These are phyloP conservation scores for Tilletia indica DNA, from an alignment of 1,284 basidiomycete genomes.

Conservation along the genomic window DNA sequence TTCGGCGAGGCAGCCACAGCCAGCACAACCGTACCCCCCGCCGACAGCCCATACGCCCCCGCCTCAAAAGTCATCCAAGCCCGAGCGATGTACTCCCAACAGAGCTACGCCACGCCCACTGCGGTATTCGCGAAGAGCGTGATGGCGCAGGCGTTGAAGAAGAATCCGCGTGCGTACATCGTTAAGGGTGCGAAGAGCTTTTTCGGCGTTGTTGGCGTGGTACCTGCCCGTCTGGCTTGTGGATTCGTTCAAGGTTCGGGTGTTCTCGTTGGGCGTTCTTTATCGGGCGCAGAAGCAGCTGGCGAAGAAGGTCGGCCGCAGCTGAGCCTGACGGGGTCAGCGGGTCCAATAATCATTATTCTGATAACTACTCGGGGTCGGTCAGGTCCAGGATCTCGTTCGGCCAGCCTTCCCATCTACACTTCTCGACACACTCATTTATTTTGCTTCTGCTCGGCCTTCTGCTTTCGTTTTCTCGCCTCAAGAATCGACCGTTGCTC, in stretches of 20 bases:
- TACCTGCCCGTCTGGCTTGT: constrained; percentile 36
- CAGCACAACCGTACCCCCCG: constrained; percentile 21
- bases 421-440: too few relatives aligned
- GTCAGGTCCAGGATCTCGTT: too few relatives aligned
- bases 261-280: constrained; percentile 25
- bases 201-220: constrained; percentile 34
- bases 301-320: neutral
- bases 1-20: constrained; percentile 34
- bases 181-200: constrained; percentile 36
- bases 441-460: too few relatives aligned
- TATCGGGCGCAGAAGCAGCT: neutral
- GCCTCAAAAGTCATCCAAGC: constrained; percentile 40
- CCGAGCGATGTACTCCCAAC: constrained; percentile 39
- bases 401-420: too few relatives aligned
- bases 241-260: constrained; percentile 31
- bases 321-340: neutral
- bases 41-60: constrained; percentile 34
- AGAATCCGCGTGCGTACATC: constrained; percentile 33
- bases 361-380: too few relatives aligned
- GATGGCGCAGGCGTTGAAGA: constrained; percentile 20
- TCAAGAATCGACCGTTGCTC: too few relatives aligned
- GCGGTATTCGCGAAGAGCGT: constrained; percentile 35
- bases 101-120: constrained; percentile 30
- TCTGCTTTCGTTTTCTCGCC: too few relatives aligned
- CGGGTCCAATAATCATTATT: too few relatives aligned